phyloP scores from a whole-genome alignment of 352 stramenopile species.

The Globisporangium iwayamae region DNA sequence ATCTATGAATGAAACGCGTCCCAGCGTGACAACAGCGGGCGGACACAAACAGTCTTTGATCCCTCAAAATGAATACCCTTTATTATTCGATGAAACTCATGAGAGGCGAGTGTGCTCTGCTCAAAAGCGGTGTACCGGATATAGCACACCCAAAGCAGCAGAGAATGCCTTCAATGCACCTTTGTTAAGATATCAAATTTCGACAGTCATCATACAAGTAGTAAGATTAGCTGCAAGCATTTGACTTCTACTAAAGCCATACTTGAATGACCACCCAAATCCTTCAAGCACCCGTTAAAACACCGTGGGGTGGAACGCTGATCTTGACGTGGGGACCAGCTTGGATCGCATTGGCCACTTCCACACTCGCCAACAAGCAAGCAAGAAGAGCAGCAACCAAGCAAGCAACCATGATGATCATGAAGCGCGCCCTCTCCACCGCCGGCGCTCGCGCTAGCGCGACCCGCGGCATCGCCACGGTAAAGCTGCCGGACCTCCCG shows the following conservation, averaged over 20 bases:
- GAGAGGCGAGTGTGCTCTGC: not conserved
- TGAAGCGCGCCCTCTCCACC: conserved; percentile 6
- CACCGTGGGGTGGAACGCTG: not conserved
- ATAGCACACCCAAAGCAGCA: too few species aligned
- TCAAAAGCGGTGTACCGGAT: too few species aligned
- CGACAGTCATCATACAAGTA: not conserved
- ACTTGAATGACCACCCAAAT: not conserved
- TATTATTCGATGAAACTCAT: not conserved
- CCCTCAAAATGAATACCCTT: not conserved
- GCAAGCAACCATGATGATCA: conserved; percentile 4
- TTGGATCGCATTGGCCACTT: not conserved
- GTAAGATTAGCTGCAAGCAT: not conserved
- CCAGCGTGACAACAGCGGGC: not conserved
- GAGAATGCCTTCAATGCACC: too few species aligned
- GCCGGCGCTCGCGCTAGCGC: conserved; percentile 6
- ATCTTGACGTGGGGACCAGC: conserved; percentile 2
- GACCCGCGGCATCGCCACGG: conserved; percentile 55
- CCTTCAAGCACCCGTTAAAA: not conserved
- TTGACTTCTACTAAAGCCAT: not conserved
- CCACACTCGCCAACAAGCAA: not conserved
- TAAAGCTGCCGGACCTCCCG: conserved; percentile 76
- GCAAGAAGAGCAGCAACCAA: not conserved
- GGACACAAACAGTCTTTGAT: not conserved
- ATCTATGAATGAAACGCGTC: not conserved
- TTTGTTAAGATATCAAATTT: not conserved